phyloP scores from a whole-genome alignment of 1,284 basidiomycete species.

The Hortiboletus rubellus region DNA sequence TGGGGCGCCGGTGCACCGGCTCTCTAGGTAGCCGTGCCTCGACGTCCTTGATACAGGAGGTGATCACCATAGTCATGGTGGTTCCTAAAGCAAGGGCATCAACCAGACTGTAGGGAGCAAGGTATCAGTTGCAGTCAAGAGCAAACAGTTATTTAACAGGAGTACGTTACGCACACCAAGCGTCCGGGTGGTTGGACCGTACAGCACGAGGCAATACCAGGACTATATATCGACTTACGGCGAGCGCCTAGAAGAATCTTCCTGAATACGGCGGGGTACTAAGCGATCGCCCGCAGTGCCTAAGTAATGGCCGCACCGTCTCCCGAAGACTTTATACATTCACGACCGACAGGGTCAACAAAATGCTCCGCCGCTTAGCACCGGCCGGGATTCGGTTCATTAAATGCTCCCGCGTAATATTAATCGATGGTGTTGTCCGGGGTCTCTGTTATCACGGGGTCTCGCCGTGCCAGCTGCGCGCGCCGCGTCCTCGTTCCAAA shows the following conservation, averaged over 20 bases:
- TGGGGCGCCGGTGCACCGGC: slow-evolving; percentile 43
- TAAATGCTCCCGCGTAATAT: slow-evolving; percentile 8
- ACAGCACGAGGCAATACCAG: not conserved
- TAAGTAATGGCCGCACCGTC: slow-evolving; percentile 15
- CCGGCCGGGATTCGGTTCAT: slow-evolving; percentile 8
- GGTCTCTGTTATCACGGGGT: slow-evolving; percentile 28
- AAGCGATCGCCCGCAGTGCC: slow-evolving; percentile 19
- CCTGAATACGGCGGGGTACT: slow-evolving; percentile 7
- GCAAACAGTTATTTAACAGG: slow-evolving; percentile 8
- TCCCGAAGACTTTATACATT: slow-evolving; percentile 24
- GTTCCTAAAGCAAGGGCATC: slow-evolving; percentile 24
- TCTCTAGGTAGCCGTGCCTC: slow-evolving; percentile 45
- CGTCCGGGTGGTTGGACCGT: slow-evolving; percentile 6
- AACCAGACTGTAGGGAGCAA: slow-evolving; percentile 15
- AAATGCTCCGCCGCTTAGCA: slow-evolving; percentile 16
- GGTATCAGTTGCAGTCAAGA: not conserved
- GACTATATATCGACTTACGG: slow-evolving; percentile 20
- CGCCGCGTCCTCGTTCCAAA: slow-evolving; percentile 5
- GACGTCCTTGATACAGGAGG: slow-evolving; percentile 45
- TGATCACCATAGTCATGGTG: slow-evolving; percentile 31
- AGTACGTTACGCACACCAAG: slow-evolving; percentile 20
- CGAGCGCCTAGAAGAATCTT: not conserved
- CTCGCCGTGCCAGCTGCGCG: slow-evolving; percentile 2
- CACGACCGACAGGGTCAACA: slow-evolving; percentile 22
- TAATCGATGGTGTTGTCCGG: slow-evolving; percentile 9